Base-by-base conservation (phyloP, 2,329 filamentous ascomycete species). In the Amauroascus verrucosus region DNA sequence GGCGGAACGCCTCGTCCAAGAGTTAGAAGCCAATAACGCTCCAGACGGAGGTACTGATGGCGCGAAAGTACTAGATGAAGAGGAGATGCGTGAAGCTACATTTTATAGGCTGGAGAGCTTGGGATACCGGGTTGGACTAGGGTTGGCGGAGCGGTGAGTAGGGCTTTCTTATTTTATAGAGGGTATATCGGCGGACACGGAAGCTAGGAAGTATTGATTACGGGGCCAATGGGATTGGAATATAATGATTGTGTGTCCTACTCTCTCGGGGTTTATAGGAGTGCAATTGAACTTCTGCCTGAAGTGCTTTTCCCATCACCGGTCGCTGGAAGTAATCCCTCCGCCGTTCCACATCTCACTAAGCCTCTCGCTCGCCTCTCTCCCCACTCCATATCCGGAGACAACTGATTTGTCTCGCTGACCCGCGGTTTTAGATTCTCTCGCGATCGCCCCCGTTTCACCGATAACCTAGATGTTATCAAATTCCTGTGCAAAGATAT, bases 401-500 rank as follows among this genome's bases (percentile, higher is more conserved):
- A n/a, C n/a, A n/a, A n/a, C n/a, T n/a, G n/a, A n/a, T n/a, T 18
- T 13, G 14, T 7, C 16, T 2, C 11, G n/a, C 33, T 16, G 11
- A 30, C n/a, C n/a, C 35, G n/a, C 11, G 5, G 22, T 22, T 11
- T 24, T 49, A 72, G 70, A 50, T 72, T 72, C 54, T 68, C 70
- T 24, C 65, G 67, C 65, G 86, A 94, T 67, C 79, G 88, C 49
- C 88, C 91, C 38, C 86, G 89, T 47, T 94, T 96, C 66, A 87
- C 85, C 57, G 89, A 95, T 62, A 90, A 90, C 3, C 81, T 98
- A 40, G 93, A 97, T 66, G 86, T 90, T 48, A 98, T 98, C 68
- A 98, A 98, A 69, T 97, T 98, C 65, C 77, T 98, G 48, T 98
- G 93, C 80, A 98, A 98, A 75, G 93, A 98, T 69, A 77, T 98